Evolutionary conservation across 306 rosid species (phyloP), one percentile per base, ranked within the genome.

Genomic region (Heteromeles arbutifolia): DNA sequence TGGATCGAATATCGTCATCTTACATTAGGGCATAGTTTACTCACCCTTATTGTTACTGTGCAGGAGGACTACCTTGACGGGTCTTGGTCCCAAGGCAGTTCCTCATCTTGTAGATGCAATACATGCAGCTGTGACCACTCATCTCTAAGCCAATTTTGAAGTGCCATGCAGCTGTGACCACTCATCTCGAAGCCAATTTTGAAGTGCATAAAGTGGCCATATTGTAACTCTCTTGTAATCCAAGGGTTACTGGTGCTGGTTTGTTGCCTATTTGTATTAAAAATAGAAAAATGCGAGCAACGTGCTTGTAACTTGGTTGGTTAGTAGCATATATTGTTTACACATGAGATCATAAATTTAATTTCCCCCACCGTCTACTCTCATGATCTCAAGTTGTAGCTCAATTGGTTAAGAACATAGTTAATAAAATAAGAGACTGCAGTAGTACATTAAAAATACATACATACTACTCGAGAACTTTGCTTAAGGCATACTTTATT

Each of bases 31-130:
- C 2, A 48, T 48, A 53, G 10, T 19, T 19, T 8, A 53, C 24
- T 53, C 25, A 53, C 11, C 3, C 11, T 15, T 58, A 9, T 15
- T 39, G 11, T 48, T 66, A 6, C 59, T 58, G 56, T 75, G 84
- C 91, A 96, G 98, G 90, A 88, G 98, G 84, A 96, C 90, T 67
- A 92, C 93, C 84, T 89, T 96, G 97, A 96, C 99, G 24, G 96
- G 96, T 73, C 86, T 92, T 75, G 89, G 97, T 81, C 79, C 96
- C 22, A 89, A 58, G 72, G 88, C 92, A 25, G 95, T 92, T 31
- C 89, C 97, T 56, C 90, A 86, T 82, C 85, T 96, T 74, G 93
- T 92, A 2, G 98, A 92, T 70, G 98, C 93, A 37, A 90, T 96
- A 34, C 96, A 92, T 82, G 93, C 95, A 14, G 97, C 97, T 66